Evolutionary conservation across 2,329 filamentous ascomycete genomes (phyloP), one percentile per base, ranked within the genome.

Genomic region (Trichoderma cornu-damae): DNA sequence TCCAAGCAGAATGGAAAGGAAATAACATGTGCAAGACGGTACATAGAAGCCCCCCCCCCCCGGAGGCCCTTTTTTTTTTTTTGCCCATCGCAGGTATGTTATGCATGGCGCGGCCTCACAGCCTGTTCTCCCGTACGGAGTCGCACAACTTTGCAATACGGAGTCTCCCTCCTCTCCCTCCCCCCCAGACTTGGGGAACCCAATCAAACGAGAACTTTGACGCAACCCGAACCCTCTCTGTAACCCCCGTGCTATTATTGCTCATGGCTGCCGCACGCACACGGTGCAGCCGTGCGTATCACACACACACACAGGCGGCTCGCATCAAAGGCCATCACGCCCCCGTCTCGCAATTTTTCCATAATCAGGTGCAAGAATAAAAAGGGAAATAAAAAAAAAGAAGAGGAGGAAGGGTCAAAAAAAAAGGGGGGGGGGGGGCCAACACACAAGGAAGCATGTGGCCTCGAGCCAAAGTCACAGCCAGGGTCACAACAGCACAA

Each of bases 91-190:
- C 16, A 28, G 22, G 22, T 30, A 38, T 40, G 35, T 20, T 28
- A 18, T 28, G 22, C 48, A 51, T 40, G 48, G 48, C 34, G 34
- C 34, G 12, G 48, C 30, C 48, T 51, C 48, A 51, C 48, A 14
- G 30, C 40, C 30, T 35, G 38, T n/a, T n/a, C n/a, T n/a, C n/a
- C n/a, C n/a, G n/a, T 54, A 46, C 40, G 51, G 51, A 22, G 51
- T 54, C 22, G 51, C 26, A 54, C 40, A 46, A 22, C 28, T 12
- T 43, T 30, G 16, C 8, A 16, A 35, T 44, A 53, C 40, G 28
- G 28, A 24, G 38, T 53, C 50, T n/a, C n/a, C n/a, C n/a, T n/a
- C n/a, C n/a, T n/a, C n/a, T n/a, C n/a, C n/a, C n/a, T n/a, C n/a
- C n/a, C n/a, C 32, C 50, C 38, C 50, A 53, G 38, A 46, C 30